These are phyloP conservation scores for Leishmania guyanensis DNA, from an alignment of 208 protist species.

Conservation along the genomic window DNA sequence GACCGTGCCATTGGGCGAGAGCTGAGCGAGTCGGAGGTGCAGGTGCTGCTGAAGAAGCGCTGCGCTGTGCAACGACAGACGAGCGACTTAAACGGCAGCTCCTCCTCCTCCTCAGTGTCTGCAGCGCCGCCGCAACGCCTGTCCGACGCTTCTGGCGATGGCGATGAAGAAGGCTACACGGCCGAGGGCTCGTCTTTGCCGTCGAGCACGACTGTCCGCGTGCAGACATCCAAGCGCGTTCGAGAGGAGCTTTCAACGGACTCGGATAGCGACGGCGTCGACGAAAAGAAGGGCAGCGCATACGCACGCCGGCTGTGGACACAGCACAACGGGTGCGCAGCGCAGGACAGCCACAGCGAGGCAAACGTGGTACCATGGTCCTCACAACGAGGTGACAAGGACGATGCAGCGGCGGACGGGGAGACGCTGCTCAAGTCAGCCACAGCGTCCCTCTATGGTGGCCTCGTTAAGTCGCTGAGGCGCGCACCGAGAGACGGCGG, in stretches of 20 bases:
- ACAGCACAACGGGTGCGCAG: background rate
- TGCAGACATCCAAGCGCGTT: constrained; percentile 21
- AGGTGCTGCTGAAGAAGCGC: constrained; percentile 16
- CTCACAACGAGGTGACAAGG: background rate
- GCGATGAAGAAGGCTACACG: constrained; percentile 2
- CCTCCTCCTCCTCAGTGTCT: too few species aligned
- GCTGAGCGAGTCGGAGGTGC: constrained; percentile 31
- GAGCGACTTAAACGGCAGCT: background rate
- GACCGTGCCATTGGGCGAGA: constrained; percentile 19
- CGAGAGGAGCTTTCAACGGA: constrained; percentile 34
- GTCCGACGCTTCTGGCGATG: background rate
- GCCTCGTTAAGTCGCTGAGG: constrained; percentile 60
- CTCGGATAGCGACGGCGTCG: constrained; percentile 28
- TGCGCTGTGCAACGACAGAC: background rate
- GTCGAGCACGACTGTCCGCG: background rate
- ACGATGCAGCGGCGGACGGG: background rate
- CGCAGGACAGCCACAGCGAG: background rate
- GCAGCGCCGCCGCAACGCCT: background rate
- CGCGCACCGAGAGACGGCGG: constrained; percentile 5
- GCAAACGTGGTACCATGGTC: background rate
- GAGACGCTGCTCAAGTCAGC: background rate
- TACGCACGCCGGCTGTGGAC: constrained; percentile 11
- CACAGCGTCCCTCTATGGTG: constrained; percentile 40
- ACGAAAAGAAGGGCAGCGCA: constrained; percentile 10
- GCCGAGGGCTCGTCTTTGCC: background rate